These are phyloP conservation scores for Lodderomyces parapsilosis DNA, from an alignment of 1,139 yeast species.

Conservation along the genomic window DNA sequence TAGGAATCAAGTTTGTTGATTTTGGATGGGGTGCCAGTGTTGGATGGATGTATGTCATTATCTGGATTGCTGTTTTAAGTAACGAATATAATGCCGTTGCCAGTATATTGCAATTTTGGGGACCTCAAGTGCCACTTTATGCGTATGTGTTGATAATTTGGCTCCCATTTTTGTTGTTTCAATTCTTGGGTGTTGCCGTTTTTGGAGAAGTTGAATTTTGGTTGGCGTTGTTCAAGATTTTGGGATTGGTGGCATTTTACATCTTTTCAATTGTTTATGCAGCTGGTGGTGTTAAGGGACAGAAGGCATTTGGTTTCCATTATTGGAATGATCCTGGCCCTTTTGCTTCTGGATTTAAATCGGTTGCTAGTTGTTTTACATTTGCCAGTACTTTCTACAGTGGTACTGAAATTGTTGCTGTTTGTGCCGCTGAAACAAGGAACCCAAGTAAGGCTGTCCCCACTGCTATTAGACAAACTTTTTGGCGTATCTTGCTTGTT, in stretches of 20 bases:
- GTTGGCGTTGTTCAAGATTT: constrained; percentile 56
- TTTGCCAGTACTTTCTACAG: constrained; percentile 63
- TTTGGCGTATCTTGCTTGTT: constrained; percentile 51
- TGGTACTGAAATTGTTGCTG: constrained; percentile 59
- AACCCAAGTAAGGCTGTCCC: constrained; percentile 59
- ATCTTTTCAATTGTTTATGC: constrained; percentile 58
- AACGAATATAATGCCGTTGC: constrained; percentile 59
- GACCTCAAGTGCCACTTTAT: constrained; percentile 57
- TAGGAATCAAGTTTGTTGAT: constrained; percentile 54
- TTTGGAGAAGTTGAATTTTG: constrained; percentile 72
- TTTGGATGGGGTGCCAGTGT: constrained; percentile 59
- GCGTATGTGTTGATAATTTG: constrained; percentile 59
- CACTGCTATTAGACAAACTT: constrained; percentile 56
- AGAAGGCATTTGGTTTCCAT: constrained; percentile 51
- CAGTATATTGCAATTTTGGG: constrained; percentile 56
- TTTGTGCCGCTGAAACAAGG: constrained; percentile 56
- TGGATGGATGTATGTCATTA: constrained; percentile 63
- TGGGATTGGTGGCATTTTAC: constrained; percentile 57
- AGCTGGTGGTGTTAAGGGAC: constrained; percentile 63
- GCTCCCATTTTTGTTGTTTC: constrained; percentile 52
- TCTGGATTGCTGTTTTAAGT: constrained; percentile 61
- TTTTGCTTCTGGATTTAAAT: constrained; percentile 56
- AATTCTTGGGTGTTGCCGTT: constrained; percentile 54
- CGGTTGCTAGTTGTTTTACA: constrained; percentile 69
- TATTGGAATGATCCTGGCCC: constrained; percentile 55